Percentiles rank a stretch among this genome's conserved stretches.
Conservation (phyloP, 2,329 filamentous ascomycete species). For the Trichophyton verrucosum region DNA sequence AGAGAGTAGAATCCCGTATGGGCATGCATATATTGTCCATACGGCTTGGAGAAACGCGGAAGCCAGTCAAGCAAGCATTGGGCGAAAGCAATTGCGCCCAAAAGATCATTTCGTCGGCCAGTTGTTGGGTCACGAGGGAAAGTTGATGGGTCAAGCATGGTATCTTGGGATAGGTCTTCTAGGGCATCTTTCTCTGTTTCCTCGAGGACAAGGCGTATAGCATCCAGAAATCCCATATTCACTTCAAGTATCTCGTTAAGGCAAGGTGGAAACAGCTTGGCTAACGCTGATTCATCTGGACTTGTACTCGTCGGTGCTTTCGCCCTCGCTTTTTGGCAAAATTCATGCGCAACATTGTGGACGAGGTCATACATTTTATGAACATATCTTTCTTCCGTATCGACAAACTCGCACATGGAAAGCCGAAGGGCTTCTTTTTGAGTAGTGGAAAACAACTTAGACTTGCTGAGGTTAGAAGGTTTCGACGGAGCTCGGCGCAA, state of each 20-base stretch:
- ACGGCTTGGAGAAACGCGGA: constrained; percentile 79
- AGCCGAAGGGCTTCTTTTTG: constrained; percentile 76
- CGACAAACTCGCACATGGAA: constrained; percentile 79
- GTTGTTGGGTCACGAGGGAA: constrained; percentile 35
- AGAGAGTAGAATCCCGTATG: constrained; percentile 78
- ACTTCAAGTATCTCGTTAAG: constrained; percentile 68
- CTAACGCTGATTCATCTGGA: constrained; percentile 58
- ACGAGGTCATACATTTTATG: constrained; percentile 75
- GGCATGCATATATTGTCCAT: constrained; percentile 82
- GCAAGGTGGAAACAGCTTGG: constrained; percentile 67
- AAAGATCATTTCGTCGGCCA: constrained; percentile 50
- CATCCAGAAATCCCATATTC: constrained; percentile 68
- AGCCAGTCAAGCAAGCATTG: constrained; percentile 83
- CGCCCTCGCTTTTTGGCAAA: constrained; percentile 55
- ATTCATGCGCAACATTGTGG: constrained; percentile 66
- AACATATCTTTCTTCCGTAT: constrained; percentile 91
- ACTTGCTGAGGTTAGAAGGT: constrained; percentile 65
- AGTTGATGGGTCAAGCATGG: constrained; percentile 37
- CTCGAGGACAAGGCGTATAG: constrained; percentile 64
- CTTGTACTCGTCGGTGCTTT: constrained; percentile 51
- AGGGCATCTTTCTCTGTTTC: constrained; percentile 71
- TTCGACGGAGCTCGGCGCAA: constrained; percentile 77
- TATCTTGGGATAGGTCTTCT: constrained; percentile 56
- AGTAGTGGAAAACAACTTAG: constrained; percentile 61
- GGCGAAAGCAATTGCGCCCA: constrained; percentile 65